phyloP scores from a whole-genome alignment of 208 protist genomes.

The Porcisia deanei region DNA sequence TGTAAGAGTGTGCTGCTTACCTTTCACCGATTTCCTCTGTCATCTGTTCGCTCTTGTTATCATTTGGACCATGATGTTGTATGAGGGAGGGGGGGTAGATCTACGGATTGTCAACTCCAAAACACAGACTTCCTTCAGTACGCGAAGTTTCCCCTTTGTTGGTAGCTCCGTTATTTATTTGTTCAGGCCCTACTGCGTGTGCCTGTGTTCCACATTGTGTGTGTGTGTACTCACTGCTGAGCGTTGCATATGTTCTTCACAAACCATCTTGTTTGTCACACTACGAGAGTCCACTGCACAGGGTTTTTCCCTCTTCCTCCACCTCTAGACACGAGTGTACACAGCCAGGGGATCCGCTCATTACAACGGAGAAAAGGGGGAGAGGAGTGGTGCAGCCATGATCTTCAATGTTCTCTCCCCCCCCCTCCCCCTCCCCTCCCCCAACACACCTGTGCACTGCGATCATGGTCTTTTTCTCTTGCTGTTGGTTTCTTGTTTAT shows the following conservation, averaged over 20 bases:
- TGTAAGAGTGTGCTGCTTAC: background rate
- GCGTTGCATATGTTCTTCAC: background rate
- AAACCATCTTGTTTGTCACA: background rate
- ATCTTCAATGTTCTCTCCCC: background rate
- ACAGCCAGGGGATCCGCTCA: background rate
- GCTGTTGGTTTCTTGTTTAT: background rate
- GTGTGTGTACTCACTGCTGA: background rate
- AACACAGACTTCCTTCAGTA: background rate
- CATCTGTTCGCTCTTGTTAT: background rate
- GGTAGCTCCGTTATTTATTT: background rate
- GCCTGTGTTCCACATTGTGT: background rate
- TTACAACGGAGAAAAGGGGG: background rate
- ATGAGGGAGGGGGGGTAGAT: background rate
- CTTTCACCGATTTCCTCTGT: background rate
- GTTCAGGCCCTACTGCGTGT: background rate
- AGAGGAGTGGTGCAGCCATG: too few relatives aligned
- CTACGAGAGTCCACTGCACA: background rate
- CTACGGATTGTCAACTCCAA: background rate
- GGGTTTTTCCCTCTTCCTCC: too few relatives aligned
- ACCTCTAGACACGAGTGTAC: background rate
- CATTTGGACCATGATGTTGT: background rate
- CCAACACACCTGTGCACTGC: background rate
- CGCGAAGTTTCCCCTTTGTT: background rate
- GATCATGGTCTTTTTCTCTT: background rate
- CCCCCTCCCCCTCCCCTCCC: background rate